Conservation (phyloP, 768 basidiomycete genomes). For the Lactarius tabidus region DNA sequence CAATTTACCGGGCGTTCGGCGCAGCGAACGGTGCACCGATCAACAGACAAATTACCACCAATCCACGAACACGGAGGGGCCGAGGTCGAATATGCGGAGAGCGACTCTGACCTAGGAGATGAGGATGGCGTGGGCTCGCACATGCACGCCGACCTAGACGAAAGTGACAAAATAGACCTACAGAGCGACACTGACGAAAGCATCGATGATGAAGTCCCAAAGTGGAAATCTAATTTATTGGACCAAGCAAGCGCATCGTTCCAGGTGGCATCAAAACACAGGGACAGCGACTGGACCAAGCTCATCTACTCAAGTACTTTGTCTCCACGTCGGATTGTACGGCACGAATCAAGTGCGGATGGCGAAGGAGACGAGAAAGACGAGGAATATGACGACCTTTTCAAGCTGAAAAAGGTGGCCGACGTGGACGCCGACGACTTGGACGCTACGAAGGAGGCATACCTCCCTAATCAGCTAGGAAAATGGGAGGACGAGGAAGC, state of each 20-base stretch:
- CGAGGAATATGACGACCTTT: slow-evolving; percentile 75
- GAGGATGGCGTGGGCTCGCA: slow-evolving; percentile 43
- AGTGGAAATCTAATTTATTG: slow-evolving; percentile 71
- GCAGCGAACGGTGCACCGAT: slow-evolving; percentile 20
- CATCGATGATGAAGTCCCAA: slow-evolving; percentile 50
- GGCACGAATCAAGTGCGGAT: slow-evolving; percentile 34
- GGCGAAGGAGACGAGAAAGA: slow-evolving; percentile 32
- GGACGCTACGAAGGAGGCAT: slow-evolving; percentile 65
- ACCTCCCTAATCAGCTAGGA: slow-evolving; percentile 49
- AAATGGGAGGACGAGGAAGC: slow-evolving; percentile 84
- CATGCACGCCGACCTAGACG: slow-evolving; percentile 42
- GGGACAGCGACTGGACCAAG: slow-evolving; percentile 73
- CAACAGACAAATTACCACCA: slow-evolving; percentile 28
- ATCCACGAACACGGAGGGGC: slow-evolving; percentile 37
- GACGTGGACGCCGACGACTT: slow-evolving; percentile 44
- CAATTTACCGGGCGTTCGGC: slow-evolving; percentile 23
- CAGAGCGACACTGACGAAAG: slow-evolving; percentile 46
- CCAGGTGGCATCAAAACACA: slow-evolving; percentile 36
- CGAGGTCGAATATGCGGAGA: slow-evolving; percentile 67
- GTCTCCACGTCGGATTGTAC: slow-evolving; percentile 63
- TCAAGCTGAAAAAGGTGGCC: slow-evolving; percentile 40
- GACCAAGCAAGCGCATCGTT: slow-evolving; percentile 46
- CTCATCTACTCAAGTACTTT: slow-evolving; percentile 74
- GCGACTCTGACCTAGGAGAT: slow-evolving; percentile 67
- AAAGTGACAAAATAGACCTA: slow-evolving; percentile 47